phyloP scores from a whole-genome alignment of 495 filamentous ascomycete species.

The Trichocladium antarcticum region DNA sequence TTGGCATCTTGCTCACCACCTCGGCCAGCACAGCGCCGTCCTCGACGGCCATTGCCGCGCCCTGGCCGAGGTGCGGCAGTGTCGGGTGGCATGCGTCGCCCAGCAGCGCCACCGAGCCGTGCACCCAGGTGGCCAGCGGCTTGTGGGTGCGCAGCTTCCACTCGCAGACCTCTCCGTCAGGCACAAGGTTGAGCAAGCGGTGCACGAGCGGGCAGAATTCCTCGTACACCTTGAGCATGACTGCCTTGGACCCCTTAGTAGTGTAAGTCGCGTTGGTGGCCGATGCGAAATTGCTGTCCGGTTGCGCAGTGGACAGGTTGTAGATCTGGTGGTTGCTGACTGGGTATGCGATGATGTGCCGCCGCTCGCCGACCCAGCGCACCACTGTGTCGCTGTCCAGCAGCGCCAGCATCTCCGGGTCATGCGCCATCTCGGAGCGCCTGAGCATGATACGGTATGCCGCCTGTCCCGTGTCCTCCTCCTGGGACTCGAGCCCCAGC shows the following conservation, averaged over 20 bases:
- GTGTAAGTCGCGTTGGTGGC: conserved; percentile 68
- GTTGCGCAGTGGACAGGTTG: conserved; percentile 67
- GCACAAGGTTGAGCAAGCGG: conserved; percentile 65
- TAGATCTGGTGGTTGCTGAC: conserved; percentile 65
- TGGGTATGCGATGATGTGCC: conserved; percentile 77
- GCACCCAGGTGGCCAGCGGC: conserved; percentile 58
- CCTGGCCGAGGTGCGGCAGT: conserved; percentile 64
- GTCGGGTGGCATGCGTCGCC: conserved; percentile 76
- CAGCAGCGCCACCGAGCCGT: conserved; percentile 54
- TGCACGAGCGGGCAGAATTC: conserved; percentile 65
- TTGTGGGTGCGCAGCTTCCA: conserved; percentile 68
- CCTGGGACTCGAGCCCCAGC: conserved; percentile 43
- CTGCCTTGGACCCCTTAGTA: conserved; percentile 55
- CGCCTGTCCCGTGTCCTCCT: conserved; percentile 64
- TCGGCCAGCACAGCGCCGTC: conserved; percentile 64
- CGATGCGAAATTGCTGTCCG: conserved; percentile 59
- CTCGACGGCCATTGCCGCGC: conserved; percentile 80
- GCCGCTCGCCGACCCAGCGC: conserved; percentile 66
- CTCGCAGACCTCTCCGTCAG: conserved; percentile 69
- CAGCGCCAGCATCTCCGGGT: conserved; percentile 57
- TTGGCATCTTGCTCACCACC: conserved; percentile 46
- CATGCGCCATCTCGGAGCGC: conserved; percentile 51
- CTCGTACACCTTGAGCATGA: conserved; percentile 54
- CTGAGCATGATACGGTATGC: conserved; percentile 80
- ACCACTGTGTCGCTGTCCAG: conserved; percentile 56